phyloP scores from a whole-genome alignment of 2,329 filamentous ascomycete genomes.

The Grosmannia huntii region DNA sequence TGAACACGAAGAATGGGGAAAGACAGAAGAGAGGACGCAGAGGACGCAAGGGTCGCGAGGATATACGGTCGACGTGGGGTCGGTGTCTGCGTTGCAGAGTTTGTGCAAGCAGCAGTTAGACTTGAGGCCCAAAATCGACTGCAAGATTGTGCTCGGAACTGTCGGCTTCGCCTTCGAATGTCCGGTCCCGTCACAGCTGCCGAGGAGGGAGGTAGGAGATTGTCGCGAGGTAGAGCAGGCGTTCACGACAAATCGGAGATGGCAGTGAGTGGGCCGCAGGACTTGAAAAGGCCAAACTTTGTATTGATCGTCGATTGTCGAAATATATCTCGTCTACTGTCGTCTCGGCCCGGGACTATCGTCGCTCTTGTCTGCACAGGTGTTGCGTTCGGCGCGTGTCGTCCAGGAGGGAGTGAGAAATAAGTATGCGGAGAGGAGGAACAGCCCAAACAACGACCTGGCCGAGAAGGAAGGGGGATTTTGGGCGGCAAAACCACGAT shows the following conservation, averaged over 20 bases:
- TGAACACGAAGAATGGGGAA: background rate
- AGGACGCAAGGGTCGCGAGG: background rate
- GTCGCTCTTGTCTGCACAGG: background rate
- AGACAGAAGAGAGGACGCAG: background rate
- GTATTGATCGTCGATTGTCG: no score
- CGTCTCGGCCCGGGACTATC: background rate
- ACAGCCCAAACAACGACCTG: background rate
- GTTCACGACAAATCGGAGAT: background rate
- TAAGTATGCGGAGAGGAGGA: background rate
- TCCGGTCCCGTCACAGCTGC: background rate
- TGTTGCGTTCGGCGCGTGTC: background rate
- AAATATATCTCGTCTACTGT: background rate
- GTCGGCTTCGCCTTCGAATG: background rate
- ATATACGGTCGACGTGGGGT: background rate
- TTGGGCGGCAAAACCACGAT: background rate
- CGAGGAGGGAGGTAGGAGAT: background rate
- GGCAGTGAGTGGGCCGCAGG: background rate
- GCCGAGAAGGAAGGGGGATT: background rate
- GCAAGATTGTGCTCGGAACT: background rate
- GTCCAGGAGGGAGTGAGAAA: background rate
- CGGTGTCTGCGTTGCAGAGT: background rate
- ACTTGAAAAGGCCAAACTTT: background rate
- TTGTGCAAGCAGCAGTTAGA: background rate
- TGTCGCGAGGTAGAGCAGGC: background rate
- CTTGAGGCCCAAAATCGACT: background rate